Evolutionary conservation across 2,329 filamentous ascomycete genomes (phyloP).

Genomic region (Hypoxylon sp.): DNA sequence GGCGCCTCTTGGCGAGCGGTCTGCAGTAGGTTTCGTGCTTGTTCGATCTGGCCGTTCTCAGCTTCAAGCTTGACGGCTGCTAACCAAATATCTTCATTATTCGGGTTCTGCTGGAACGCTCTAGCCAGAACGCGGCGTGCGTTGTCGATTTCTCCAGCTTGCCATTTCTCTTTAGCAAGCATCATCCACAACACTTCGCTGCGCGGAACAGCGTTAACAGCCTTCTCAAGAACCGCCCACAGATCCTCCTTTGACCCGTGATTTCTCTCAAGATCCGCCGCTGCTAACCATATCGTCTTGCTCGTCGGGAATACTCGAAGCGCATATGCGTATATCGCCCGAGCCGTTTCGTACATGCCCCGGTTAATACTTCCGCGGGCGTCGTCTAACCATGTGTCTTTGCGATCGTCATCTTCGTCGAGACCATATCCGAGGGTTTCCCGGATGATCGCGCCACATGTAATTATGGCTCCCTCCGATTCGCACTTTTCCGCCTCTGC

Average conservation of each 20-base stretch:
- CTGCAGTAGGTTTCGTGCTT: slow-evolving; percentile 85
- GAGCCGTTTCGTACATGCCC: slow-evolving; percentile 88
- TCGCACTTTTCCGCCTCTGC: slow-evolving; percentile 94
- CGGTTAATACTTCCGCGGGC: slow-evolving; percentile 85
- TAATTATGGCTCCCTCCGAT: slow-evolving; percentile 87
- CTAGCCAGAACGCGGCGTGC: slow-evolving; percentile 87
- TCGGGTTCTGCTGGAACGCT: slow-evolving; percentile 94
- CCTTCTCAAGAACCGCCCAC: slow-evolving; percentile 89
- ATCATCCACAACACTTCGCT: slow-evolving; percentile 96
- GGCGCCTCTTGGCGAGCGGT: slow-evolving; percentile 90
- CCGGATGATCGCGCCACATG: slow-evolving; percentile 89
- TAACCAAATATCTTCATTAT: slow-evolving; percentile 98
- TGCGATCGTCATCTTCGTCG: slow-evolving; percentile 96
- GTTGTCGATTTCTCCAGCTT: slow-evolving; percentile 87
- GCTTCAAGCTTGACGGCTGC: slow-evolving; percentile 97
- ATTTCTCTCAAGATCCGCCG: slow-evolving; percentile 90
- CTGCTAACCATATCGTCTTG: slow-evolving; percentile 89
- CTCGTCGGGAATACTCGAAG: slow-evolving; percentile 91
- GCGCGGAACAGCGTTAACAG: slow-evolving; percentile 92
- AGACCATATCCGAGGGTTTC: slow-evolving; percentile 94
- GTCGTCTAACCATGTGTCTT: slow-evolving; percentile 96
- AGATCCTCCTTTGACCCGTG: slow-evolving; percentile 88
- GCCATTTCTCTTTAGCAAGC: slow-evolving; percentile 94
- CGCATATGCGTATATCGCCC: slow-evolving; percentile 93
- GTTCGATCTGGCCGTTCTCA: slow-evolving; percentile 85